Evolutionary conservation across 257 asterid species (phyloP).

Genomic region (Hygrophila difformis): DNA sequence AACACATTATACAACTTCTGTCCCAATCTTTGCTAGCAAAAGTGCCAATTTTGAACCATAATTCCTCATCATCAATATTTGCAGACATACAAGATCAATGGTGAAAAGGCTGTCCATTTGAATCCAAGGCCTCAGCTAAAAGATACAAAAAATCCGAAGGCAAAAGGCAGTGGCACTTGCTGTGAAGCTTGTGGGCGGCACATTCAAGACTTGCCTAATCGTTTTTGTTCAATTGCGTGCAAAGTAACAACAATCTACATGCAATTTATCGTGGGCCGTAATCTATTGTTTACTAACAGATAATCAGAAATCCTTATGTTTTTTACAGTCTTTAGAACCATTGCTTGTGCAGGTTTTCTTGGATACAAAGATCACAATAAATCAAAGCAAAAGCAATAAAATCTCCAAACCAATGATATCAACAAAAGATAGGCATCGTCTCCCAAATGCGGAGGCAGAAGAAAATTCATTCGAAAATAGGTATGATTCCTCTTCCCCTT

Average conservation of each 20-base stretch:
- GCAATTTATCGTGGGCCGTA: not conserved
- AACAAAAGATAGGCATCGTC: constrained; percentile 6
- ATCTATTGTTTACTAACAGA: too few relatives aligned
- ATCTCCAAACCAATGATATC: constrained; percentile 12
- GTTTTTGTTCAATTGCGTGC: constrained; percentile 78
- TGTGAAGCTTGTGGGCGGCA: constrained; percentile 68
- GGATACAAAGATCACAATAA: constrained; percentile 17
- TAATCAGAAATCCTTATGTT: too few relatives aligned
- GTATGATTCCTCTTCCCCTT: constrained; percentile 21
- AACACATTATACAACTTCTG: not conserved
- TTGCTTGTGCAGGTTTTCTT: constrained; percentile 38
- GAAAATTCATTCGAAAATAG: constrained; percentile 21
- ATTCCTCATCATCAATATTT: not conserved
- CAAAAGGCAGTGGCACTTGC: constrained; percentile 36
- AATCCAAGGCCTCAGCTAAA: constrained; percentile 62
- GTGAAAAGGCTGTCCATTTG: constrained; percentile 72
- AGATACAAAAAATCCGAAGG: constrained; percentile 36
- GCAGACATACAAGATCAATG: constrained; percentile 72
- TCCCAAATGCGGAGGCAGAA: constrained; percentile 14
- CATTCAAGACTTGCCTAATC: constrained; percentile 59
- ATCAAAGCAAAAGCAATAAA: constrained; percentile 3
- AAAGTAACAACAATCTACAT: constrained; percentile 26
- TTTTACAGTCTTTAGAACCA: too few relatives aligned
- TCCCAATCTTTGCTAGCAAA: not conserved
- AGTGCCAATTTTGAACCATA: not conserved